A percentile compares a stretch with the other conserved stretches of the same genome.
phyloP scores from a whole-genome alignment of 2,329 filamentous ascomycete genomes.

The Colletotrichum liaoningense region DNA sequence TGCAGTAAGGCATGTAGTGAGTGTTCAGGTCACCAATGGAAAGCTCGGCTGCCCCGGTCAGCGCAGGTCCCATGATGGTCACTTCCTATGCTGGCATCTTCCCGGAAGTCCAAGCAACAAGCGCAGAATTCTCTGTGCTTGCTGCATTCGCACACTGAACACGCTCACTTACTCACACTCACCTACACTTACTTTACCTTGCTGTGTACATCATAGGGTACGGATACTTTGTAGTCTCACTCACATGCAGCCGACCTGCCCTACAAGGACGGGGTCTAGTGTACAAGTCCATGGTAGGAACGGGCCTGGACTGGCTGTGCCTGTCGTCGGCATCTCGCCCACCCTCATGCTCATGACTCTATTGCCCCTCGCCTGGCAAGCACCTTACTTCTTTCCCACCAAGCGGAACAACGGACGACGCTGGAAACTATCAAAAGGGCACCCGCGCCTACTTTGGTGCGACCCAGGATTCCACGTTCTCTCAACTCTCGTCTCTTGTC shows the following conservation, averaged over 20 bases:
- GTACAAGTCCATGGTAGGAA: background rate
- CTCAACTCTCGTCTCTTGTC: conserved; percentile 12
- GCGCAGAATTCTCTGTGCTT: background rate
- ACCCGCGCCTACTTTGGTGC: conserved; percentile 20
- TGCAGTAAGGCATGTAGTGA: background rate
- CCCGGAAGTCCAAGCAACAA: conserved; percentile 18
- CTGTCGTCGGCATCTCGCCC: conserved; percentile 27
- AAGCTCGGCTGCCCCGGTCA: conserved; percentile 15
- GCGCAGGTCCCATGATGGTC: conserved; percentile 27
- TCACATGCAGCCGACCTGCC: conserved; percentile 1
- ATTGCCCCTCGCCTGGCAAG: background rate
- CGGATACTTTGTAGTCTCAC: background rate
- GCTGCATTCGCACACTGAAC: conserved; percentile 5
- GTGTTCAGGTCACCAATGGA: conserved; percentile 24
- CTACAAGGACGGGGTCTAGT: conserved; percentile 20
- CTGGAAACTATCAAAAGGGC: conserved; percentile 31
- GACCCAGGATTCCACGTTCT: background rate
- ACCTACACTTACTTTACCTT: no score
- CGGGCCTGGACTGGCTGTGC: conserved; percentile 27
- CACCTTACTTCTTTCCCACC: conserved; percentile 26
- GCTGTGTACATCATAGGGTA: no score
- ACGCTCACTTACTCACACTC: background rate
- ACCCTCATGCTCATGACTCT: conserved; percentile 31
- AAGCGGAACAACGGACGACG: conserved; percentile 17
- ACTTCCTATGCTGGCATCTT: conserved; percentile 25